Conservation (phyloP, 116 monocot genomes). For the Iris pallida region DNA sequence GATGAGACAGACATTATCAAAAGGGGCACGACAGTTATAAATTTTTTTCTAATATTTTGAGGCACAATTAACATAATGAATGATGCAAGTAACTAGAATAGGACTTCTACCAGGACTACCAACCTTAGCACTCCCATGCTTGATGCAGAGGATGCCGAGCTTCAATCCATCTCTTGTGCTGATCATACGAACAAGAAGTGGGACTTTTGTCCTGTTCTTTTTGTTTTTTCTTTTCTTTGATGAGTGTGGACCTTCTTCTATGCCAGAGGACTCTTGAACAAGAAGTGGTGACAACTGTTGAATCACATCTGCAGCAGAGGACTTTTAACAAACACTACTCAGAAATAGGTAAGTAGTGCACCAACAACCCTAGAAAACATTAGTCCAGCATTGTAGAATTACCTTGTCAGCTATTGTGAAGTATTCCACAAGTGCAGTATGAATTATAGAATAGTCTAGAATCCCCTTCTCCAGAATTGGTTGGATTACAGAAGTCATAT, state of each 20-base stretch:
- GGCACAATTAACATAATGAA: no score
- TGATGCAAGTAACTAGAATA: neutral
- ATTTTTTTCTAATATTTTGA: neutral
- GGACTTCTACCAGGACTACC: neutral
- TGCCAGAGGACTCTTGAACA: slow-evolving; percentile 31
- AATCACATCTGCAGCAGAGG: slow-evolving; percentile 72
- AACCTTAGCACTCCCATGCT: slow-evolving; percentile 86
- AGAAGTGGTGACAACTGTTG: slow-evolving; percentile 64
- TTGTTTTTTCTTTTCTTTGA: slow-evolving; percentile 33
- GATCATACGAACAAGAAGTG: slow-evolving; percentile 71
- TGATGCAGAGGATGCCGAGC: slow-evolving; percentile 66
- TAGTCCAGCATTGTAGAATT: slow-evolving; percentile 7
- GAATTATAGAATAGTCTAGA: slow-evolving; percentile 79
- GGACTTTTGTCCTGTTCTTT: slow-evolving; percentile 26
- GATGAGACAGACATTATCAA: no score
- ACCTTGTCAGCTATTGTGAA: slow-evolving; percentile 95
- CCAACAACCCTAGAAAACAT: neutral
- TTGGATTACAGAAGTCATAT: slow-evolving; percentile 77
- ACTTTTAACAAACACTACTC: slow-evolving; percentile 39
- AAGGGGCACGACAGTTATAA: no score
- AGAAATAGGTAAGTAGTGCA: neutral
- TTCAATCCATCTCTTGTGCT: slow-evolving; percentile 72
- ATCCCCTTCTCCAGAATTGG: slow-evolving; percentile 91
- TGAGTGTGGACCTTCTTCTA: slow-evolving; percentile 28
- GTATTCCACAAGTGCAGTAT: slow-evolving; percentile 69